phyloP scores from a whole-genome alignment of 495 filamentous ascomycete species.

The Lichina pygmaea region DNA sequence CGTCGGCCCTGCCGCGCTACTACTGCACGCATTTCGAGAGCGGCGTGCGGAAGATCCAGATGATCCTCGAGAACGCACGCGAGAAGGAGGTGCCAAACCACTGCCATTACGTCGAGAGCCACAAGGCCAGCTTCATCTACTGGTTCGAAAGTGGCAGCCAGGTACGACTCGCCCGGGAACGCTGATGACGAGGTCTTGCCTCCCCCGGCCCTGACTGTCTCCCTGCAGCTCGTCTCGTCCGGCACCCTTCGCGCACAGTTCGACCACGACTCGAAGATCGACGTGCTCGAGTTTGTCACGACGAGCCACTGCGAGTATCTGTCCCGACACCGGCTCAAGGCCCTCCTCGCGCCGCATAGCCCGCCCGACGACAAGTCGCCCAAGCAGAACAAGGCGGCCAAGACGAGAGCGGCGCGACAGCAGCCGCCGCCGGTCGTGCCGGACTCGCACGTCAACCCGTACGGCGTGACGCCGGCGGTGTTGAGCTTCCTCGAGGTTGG shows the following conservation, averaged over 20 bases:
- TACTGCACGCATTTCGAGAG: conserved; percentile 67
- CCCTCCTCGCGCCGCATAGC: conserved; percentile 4
- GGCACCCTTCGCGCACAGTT: conserved; percentile 11
- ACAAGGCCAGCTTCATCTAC: conserved; percentile 11
- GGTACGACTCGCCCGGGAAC: conserved; percentile 5
- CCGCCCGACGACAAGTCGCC: conserved; percentile 12
- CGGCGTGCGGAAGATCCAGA: conserved; percentile 51
- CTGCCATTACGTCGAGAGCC: conserved; percentile 7
- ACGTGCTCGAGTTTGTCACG: conserved; percentile 10
- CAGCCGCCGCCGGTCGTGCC: conserved; percentile 1
- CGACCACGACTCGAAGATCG: conserved; percentile 9
- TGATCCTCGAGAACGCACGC: conserved; percentile 32
- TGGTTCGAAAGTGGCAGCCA: conserved; percentile 11
- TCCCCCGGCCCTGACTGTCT: not conserved
- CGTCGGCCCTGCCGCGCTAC: conserved; percentile 47
- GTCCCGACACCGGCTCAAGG: conserved; percentile 6
- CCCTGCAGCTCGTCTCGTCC: conserved; percentile 5
- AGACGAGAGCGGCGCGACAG: conserved; percentile 6
- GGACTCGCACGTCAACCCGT: conserved; percentile 3
- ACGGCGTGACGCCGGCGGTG: conserved; percentile 1
- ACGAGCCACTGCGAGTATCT: conserved; percentile 10
- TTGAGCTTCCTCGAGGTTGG: conserved; percentile 3
- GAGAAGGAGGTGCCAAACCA: conserved; percentile 6
- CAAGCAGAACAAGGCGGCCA: conserved; percentile 12
- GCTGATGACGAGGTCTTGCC: no score